A percentile compares a stretch with the other conserved stretches of the same genome.
Conservation (phyloP, 1,284 basidiomycete genomes). For the Puccinia polysora region DNA sequence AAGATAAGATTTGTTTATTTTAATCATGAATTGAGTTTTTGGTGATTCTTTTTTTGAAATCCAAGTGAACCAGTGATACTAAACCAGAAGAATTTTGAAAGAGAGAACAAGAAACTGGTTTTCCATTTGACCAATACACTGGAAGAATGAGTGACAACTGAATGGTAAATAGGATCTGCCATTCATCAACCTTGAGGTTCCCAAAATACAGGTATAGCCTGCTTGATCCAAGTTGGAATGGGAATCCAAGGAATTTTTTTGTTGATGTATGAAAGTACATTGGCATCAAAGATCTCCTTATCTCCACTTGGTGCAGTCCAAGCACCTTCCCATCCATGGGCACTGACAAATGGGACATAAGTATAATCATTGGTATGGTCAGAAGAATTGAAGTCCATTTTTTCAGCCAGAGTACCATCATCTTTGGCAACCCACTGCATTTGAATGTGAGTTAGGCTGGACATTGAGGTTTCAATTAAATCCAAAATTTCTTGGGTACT, state of each 20-base stretch:
- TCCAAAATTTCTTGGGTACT: not conserved
- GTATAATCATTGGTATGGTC: not conserved
- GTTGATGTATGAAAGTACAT: constrained; percentile 1
- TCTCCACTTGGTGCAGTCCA: not conserved
- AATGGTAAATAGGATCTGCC: constrained; percentile 16
- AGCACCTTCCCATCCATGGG: not conserved
- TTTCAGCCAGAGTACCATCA: not conserved
- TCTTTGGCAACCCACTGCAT: too few relatives aligned
- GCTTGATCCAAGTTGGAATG: constrained; percentile 19
- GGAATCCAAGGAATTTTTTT: not conserved
- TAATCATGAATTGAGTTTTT: not conserved
- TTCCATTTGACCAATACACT: not conserved
- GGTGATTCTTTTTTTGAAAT: not conserved
- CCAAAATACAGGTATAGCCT: constrained; percentile 11
- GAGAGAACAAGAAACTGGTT: not conserved
- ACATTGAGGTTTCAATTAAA: not conserved
- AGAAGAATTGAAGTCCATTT: not conserved
- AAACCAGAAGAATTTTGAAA: constrained; percentile 3
- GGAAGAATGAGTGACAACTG: not conserved
- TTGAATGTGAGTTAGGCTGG: too few relatives aligned
- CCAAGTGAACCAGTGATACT: constrained; percentile 4
- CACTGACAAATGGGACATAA: not conserved
- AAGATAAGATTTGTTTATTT: not conserved
- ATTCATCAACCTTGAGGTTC: constrained; percentile 1
- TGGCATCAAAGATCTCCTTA: constrained; percentile 6